Evolutionary conservation across 352 stramenopile genomes (phyloP).

Genomic region (Pythium graminicola): DNA sequence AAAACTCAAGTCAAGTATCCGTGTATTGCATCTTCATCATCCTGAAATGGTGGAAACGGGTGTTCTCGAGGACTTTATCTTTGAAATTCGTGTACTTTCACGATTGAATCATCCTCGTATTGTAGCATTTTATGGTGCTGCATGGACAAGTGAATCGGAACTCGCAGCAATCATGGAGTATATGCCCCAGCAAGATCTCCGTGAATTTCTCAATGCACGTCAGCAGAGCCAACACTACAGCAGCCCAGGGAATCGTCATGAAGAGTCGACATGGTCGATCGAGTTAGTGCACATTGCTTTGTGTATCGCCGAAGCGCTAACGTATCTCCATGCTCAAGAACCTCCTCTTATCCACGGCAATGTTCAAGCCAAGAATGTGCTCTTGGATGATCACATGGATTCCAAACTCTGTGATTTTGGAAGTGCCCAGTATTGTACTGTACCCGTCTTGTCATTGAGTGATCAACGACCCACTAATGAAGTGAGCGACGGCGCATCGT

Average conservation of each 20-base stretch:
- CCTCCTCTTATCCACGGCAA: slow-evolving; percentile 30
- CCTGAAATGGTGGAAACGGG: slow-evolving; percentile 21
- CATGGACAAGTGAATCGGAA: slow-evolving; percentile 31
- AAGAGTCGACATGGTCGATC: slow-evolving; percentile 17
- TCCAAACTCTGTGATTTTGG: slow-evolving; percentile 36
- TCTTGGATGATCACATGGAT: slow-evolving; percentile 26
- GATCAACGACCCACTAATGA: neutral
- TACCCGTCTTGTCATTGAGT: slow-evolving; percentile 6
- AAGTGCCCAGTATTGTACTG: slow-evolving; percentile 24
- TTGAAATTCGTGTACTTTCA: slow-evolving; percentile 44
- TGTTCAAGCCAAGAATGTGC: slow-evolving; percentile 30
- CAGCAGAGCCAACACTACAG: neutral
- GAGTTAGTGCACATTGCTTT: slow-evolving; percentile 38
- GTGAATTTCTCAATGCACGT: slow-evolving; percentile 16
- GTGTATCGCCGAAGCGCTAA: slow-evolving; percentile 38
- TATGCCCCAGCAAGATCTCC: slow-evolving; percentile 36
- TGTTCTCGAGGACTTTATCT: slow-evolving; percentile 38
- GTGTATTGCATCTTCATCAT: slow-evolving; percentile 21
- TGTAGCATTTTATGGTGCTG: slow-evolving; percentile 41
- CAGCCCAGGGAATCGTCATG: neutral
- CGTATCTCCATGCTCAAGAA: slow-evolving; percentile 26
- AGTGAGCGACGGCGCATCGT: slow-evolving; percentile 6
- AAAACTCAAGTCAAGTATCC: slow-evolving; percentile 25
- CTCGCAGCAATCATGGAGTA: slow-evolving; percentile 42
- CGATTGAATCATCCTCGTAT: slow-evolving; percentile 45